These are phyloP conservation scores for Metschnikowia matae DNA, from an alignment of 805 yeast genomes.

Conservation along the genomic window DNA sequence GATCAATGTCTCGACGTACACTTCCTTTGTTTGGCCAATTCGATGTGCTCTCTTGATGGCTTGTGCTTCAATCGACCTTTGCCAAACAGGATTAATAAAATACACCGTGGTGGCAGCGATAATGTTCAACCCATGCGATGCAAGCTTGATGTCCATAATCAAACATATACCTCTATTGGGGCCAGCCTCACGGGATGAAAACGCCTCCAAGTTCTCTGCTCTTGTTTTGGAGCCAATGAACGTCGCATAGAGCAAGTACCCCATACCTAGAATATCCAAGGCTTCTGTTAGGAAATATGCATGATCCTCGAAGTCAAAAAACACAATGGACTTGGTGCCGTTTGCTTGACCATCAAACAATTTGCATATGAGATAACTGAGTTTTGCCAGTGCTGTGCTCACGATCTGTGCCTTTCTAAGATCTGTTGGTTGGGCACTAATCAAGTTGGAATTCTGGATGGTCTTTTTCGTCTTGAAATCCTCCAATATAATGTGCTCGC, in stretches of 20 bases:
- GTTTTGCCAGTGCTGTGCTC: slow-evolving; percentile 64
- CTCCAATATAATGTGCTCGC: background rate
- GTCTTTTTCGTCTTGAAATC: background rate
- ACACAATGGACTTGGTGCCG: slow-evolving; percentile 54
- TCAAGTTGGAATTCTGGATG: too few relatives aligned
- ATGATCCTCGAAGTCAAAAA: slow-evolving; percentile 67
- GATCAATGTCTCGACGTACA: slow-evolving; percentile 64
- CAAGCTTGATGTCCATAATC: slow-evolving; percentile 63
- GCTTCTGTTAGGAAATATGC: slow-evolving; percentile 66
- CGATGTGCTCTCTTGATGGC: slow-evolving; percentile 76
- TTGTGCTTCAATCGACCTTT: slow-evolving; percentile 64
- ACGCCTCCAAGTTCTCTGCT: slow-evolving; percentile 48
- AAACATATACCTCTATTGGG: slow-evolving; percentile 46
- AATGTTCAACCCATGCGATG: slow-evolving; percentile 68
- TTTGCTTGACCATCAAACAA: slow-evolving; percentile 48
- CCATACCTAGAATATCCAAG: slow-evolving; percentile 56
- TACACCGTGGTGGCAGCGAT: slow-evolving; percentile 66
- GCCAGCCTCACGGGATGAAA: slow-evolving; percentile 36
- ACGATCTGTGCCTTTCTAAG: slow-evolving; percentile 33
- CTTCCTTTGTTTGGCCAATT: slow-evolving; percentile 64
- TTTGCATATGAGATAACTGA: slow-evolving; percentile 55
- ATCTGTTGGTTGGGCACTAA: background rate
- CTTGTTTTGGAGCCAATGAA: slow-evolving; percentile 49
- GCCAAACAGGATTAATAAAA: slow-evolving; percentile 73
- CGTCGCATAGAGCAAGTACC: slow-evolving; percentile 62